Conservation (phyloP, 495 filamentous ascomycete species). For the Aspergillus carlsbadensis region DNA sequence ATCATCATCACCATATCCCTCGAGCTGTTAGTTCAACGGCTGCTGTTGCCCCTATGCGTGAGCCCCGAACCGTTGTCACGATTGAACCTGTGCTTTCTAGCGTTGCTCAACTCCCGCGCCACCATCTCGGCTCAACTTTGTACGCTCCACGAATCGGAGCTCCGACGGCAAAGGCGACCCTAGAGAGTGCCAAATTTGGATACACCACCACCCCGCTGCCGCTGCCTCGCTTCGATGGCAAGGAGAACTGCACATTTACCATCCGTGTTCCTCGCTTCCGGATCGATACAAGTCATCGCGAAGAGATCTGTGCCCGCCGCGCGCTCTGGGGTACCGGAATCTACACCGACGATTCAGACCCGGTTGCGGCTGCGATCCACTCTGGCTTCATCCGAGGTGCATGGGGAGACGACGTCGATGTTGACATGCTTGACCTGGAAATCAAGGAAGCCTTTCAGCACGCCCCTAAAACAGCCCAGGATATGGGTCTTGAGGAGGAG, state of each 20-base stretch:
- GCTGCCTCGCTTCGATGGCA: slow-evolving; percentile 74
- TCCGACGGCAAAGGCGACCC: slow-evolving; percentile 44
- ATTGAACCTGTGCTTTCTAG: slow-evolving; percentile 67
- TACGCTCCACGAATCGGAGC: slow-evolving; percentile 52
- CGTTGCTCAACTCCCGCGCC: slow-evolving; percentile 66
- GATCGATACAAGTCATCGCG: slow-evolving; percentile 62
- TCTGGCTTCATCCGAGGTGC: slow-evolving; percentile 87
- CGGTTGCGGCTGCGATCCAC: slow-evolving; percentile 90
- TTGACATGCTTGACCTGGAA: slow-evolving; percentile 65
- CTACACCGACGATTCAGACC: slow-evolving; percentile 95
- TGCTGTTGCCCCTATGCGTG: slow-evolving; percentile 49
- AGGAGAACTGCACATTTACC: slow-evolving; percentile 88
- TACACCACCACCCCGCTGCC: slow-evolving; percentile 72
- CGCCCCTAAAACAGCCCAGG: slow-evolving; percentile 29
- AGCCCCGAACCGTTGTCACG: slow-evolving; percentile 61
- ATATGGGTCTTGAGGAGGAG: slow-evolving; percentile 20
- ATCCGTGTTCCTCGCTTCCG: slow-evolving; percentile 81
- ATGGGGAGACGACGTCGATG: slow-evolving; percentile 74
- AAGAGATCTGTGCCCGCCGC: slow-evolving; percentile 75
- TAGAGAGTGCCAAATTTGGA: slow-evolving; percentile 57
- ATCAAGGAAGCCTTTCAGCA: slow-evolving; percentile 46
- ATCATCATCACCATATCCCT: slow-evolving; percentile 50
- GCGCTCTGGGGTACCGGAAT: slow-evolving; percentile 90
- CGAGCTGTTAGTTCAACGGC: slow-evolving; percentile 29
- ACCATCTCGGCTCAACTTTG: slow-evolving; percentile 75